Evolutionary conservation across 495 filamentous ascomycete genomes (phyloP).

Genomic region (Penicillium taxi): DNA sequence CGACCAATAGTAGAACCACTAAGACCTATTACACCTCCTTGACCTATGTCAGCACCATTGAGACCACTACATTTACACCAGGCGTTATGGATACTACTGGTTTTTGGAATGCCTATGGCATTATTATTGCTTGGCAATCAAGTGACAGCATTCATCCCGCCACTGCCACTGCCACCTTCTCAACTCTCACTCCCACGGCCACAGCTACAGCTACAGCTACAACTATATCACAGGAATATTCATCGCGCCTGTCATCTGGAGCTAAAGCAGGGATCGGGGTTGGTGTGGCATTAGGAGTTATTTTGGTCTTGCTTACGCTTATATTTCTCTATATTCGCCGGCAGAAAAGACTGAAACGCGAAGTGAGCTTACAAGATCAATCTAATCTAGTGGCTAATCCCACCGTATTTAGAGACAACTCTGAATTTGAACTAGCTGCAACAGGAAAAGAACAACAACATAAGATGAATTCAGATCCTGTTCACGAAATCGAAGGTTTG

Average conservation of each 20-base stretch:
- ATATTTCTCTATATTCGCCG: conserved; percentile 1
- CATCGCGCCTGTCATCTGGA: not conserved
- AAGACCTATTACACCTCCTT: no score
- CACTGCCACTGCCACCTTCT: not conserved
- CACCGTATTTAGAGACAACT: no score
- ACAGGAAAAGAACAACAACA: no score
- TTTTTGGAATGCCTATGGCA: conserved; percentile 1
- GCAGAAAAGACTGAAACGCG: no score
- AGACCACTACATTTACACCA: not conserved
- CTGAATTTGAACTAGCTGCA: no score
- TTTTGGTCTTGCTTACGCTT: not conserved
- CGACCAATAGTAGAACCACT: not conserved
- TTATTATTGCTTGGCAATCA: conserved; percentile 3
- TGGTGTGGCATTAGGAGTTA: conserved; percentile 2
- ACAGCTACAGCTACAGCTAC: not conserved
- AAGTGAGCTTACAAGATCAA: no score
- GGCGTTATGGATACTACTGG: not conserved
- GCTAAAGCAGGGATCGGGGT: conserved; percentile 1
- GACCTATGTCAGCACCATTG: no score
- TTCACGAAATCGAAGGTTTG: no score
- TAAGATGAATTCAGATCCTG: no score
- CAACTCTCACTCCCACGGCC: not conserved
- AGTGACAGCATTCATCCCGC: not conserved
- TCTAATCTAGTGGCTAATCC: no score
- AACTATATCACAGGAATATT: not conserved